phyloP scores from a whole-genome alignment of 441 rosid genomes.

The Corymbia citriodora region DNA sequence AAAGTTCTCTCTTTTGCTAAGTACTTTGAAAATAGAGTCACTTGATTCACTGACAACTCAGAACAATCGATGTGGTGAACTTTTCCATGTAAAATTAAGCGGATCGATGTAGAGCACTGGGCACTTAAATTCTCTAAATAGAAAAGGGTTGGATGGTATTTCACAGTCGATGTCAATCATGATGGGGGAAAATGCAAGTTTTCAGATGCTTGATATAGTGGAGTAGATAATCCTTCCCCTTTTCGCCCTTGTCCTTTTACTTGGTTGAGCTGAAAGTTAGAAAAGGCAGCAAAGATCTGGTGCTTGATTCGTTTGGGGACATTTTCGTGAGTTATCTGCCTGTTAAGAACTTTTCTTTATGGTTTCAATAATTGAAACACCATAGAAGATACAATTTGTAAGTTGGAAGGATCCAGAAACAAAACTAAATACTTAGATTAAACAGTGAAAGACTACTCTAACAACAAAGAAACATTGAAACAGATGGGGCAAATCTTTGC shows the following conservation, averaged over 20 bases:
- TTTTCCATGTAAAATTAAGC: neutral
- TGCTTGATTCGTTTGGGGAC: neutral
- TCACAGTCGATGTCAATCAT: neutral
- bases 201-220: neutral
- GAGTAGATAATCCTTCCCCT: neutral
- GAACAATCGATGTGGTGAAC: neutral
- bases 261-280: neutral
- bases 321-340: neutral
- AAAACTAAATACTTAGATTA: neutral
- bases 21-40: neutral
- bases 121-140: neutral
- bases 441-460: neutral
- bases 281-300: neutral
- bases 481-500: neutral
- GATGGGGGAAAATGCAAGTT: neutral
- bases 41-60: neutral
- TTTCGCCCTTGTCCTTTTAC: neutral
- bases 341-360: neutral
- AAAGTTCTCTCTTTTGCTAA: neutral
- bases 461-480: neutral
- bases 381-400: neutral
- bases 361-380: neutral
- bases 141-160: neutral
- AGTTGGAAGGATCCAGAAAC: neutral
- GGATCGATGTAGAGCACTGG: neutral